Evolutionary conservation across 1,139 yeast genomes (phyloP), one percentile per base, ranked within the genome.

Genomic region (Suhomyces bolitotheri): DNA sequence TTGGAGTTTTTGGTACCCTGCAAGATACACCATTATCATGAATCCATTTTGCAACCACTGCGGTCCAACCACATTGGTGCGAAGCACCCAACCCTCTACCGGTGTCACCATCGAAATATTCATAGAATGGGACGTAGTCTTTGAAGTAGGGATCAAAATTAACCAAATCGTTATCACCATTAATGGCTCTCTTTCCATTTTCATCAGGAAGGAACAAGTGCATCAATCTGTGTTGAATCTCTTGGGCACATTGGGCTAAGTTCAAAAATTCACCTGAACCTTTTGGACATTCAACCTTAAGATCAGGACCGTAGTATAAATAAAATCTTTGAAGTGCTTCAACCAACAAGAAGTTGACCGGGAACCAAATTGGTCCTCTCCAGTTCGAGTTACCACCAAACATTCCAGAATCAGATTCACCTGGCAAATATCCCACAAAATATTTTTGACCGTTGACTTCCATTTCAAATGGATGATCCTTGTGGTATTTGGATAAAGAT

Each of bases 321-420:
- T 83, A 89, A 59, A 88, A 89, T 52, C 96, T 74, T 60, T 90
- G 95, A 50, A 90, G 71, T 0, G 96, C 81, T 65, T 90, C 97
- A 40, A 89, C 89, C 33, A 90, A 68, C 46, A 90, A 67, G 62
- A 90, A 90, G 54, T 86, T 89, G 9, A 89, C 88, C 16, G 97
- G 96, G 71, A 90, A 88, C 97, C 97, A 90, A 53, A 90, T 88
- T n/a, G 97, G 97, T 4, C 97, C 97, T 62, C 97, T 76, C 97
- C 97, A 90, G 62, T 89, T 90, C 19, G 96, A 88, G 58, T 90
- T 90, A 47, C 97, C 97, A 38, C 97, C 97, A 73, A 90, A 90
- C 78, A 90, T 77, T 8, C 96, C 96, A 3, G 95, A 83, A 55
- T 88, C 94, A 14, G 96, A 85, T 59, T 90, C 97, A 14, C 96